Evolutionary conservation across 2,329 filamentous ascomycete species (phyloP).

Genomic region (Epichloe hybrida): DNA sequence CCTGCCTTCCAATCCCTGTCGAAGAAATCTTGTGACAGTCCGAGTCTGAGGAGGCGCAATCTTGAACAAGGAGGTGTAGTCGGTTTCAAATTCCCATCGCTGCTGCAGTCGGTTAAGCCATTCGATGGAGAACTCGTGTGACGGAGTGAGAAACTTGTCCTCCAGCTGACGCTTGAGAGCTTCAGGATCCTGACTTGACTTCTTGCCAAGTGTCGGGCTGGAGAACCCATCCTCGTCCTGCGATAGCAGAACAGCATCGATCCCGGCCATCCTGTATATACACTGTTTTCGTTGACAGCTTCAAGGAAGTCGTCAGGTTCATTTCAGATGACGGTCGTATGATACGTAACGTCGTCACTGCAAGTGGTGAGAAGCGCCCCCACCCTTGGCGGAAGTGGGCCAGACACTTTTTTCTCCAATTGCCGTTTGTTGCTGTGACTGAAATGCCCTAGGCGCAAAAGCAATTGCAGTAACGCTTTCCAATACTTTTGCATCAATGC

Average conservation of each 20-base stretch:
- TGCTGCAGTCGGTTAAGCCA: constrained; percentile 88
- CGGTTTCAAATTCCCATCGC: constrained; percentile 68
- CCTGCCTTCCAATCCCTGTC: constrained; percentile 81
- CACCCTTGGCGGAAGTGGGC: background rate
- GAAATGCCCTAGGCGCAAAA: no score
- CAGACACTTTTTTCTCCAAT: no score
- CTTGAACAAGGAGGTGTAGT: constrained; percentile 74
- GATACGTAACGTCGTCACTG: background rate
- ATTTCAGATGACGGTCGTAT: constrained; percentile 1
- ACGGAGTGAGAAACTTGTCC: constrained; percentile 64
- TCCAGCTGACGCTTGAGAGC: constrained; percentile 60
- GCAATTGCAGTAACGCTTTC: no score
- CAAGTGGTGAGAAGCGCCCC: background rate
- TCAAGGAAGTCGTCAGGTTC: background rate
- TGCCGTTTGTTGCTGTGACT: no score
- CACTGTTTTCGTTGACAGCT: background rate
- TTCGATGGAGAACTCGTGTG: constrained; percentile 61
- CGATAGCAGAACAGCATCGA: constrained; percentile 21
- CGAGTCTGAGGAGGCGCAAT: constrained; percentile 84
- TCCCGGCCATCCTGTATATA: constrained; percentile 17
- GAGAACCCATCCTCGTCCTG: constrained; percentile 11
- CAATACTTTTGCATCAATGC: no score
- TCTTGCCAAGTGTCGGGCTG: constrained; percentile 3
- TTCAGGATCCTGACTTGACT: constrained; percentile 32
- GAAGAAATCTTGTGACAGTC: constrained; percentile 84